Conservation (phyloP, 1,139 yeast genomes). For the Pichia sp. region DNA sequence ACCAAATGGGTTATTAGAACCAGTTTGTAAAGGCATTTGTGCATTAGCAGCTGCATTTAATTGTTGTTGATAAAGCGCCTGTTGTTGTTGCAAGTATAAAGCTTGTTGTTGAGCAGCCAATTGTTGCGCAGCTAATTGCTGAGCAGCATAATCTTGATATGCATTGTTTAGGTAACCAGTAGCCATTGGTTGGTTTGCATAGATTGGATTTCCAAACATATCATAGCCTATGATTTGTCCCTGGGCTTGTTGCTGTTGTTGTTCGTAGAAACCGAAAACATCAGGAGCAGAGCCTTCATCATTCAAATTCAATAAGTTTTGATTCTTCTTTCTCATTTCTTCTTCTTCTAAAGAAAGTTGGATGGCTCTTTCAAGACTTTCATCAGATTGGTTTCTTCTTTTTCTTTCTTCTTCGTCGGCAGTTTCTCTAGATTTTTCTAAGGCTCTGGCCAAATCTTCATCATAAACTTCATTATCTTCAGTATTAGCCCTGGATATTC, state of each 20-base stretch:
- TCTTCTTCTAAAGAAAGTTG: conserved; percentile 88
- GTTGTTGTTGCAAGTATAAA: conserved; percentile 26
- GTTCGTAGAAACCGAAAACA: conserved; percentile 27
- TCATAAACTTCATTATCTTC: conserved; percentile 51
- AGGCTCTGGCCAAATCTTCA: conserved; percentile 79
- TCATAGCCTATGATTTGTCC: conserved; percentile 47
- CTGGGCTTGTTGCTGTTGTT: conserved; percentile 29
- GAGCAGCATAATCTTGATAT: conserved; percentile 36
- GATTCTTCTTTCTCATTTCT: conserved; percentile 58
- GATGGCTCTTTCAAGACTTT: conserved; percentile 77
- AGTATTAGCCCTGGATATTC: neutral
- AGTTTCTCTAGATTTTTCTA: conserved; percentile 77
- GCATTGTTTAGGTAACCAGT: conserved; percentile 45
- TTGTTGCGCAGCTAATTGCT: conserved; percentile 34
- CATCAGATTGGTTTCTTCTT: conserved; percentile 55
- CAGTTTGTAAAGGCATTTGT: conserved; percentile 48
- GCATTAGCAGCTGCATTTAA: conserved; percentile 35
- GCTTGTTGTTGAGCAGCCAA: conserved; percentile 28
- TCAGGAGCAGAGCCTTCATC: conserved; percentile 38
- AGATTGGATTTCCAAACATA: conserved; percentile 77
- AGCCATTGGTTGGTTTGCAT: conserved; percentile 44
- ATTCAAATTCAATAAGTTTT: conserved; percentile 55
- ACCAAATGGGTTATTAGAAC: conserved; percentile 92
- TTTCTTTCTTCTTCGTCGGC: conserved; percentile 83
- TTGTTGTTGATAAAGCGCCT: conserved; percentile 32